Base-by-base conservation (phyloP, 2,329 filamentous ascomycete species). In the Sclerotinia subarctica region DNA sequence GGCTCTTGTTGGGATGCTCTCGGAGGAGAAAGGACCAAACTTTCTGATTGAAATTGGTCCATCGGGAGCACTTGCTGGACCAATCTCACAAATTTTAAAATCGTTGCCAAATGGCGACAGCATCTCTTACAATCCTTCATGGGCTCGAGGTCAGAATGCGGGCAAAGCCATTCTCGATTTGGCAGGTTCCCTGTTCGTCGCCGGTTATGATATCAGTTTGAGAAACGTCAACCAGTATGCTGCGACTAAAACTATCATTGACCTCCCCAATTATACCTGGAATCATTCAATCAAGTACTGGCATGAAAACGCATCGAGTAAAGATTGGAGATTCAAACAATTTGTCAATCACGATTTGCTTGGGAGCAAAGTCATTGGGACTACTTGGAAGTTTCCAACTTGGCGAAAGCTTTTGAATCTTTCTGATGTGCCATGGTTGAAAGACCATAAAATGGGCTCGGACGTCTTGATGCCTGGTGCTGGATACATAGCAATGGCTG, bases 261-360 rank as follows among this genome's bases (percentile, higher is more conserved):
- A 73, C 38, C 74, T 87, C 17, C 84, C 85, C 0, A 78, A 79
- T 1, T 86, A 86, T 68, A 78, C 81, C 1, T 87, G 84, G 84
- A 84, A 86, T 38, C 84, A 86, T 68, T 74, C 76, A n/a, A 82
- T 79, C 47, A 76, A 74, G 0, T 85, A 85, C 72, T 86, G 84
- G 84, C 79, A 83, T 69, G 84, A 87, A 69, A 83, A 81, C 2
- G 80, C 82, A 52, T 74, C 83, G 2, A 82, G 81, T 29, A 74
- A 76, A 21, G 78, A 81, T 26, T 81, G 81, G 68, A 79, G 83
- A 2, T 80, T 82, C 69, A 78, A 82, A 21, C 76, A 80, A 47
- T 80, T 79, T 65, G 78, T 80, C 4, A 79, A 82, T 29, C 81
- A 83, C 60, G 84, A 86, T 68, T 79, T 86, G 2, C 82, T 86